phyloP scores from a whole-genome alignment of 2,329 filamentous ascomycete species.

The Cytospora mali region DNA sequence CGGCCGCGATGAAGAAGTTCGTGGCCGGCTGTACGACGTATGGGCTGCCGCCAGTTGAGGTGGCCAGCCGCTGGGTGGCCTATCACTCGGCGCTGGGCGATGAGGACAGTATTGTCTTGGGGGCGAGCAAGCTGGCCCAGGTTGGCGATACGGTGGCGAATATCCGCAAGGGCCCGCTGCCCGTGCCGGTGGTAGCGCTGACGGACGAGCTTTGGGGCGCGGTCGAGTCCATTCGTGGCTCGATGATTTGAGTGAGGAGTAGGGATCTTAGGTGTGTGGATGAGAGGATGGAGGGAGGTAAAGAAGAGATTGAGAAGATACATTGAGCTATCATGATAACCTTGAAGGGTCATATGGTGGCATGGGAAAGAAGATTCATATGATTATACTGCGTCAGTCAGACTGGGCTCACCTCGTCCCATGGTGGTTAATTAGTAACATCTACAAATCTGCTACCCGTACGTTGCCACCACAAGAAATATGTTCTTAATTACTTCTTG shows the following conservation, averaged over 20 bases:
- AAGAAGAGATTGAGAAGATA: neutral
- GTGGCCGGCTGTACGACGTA: constrained; percentile 33
- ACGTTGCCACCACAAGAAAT: too few species aligned
- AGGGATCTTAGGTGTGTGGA: neutral
- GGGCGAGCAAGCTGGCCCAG: constrained; percentile 29
- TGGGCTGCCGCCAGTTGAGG: constrained; percentile 37
- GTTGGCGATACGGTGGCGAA: constrained; percentile 19
- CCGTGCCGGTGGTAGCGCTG: constrained; percentile 3
- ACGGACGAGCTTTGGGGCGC: constrained; percentile 6
- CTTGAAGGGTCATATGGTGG: too few species aligned
- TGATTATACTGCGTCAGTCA: too few species aligned
- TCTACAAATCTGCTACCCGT: too few species aligned
- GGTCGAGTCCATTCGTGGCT: constrained; percentile 10
- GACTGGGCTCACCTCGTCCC: too few species aligned
- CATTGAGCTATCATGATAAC: too few species aligned
- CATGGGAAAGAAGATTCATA: too few species aligned
- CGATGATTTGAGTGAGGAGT: constrained; percentile 6
- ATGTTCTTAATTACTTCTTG: too few species aligned
- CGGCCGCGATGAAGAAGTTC: constrained; percentile 37
- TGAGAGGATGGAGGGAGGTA: neutral
- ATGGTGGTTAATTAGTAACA: too few species aligned
- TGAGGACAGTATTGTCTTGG: constrained; percentile 29
- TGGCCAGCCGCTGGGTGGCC: constrained; percentile 33
- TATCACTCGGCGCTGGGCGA: constrained; percentile 28
- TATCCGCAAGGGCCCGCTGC: constrained; percentile 7